These are phyloP conservation scores for Suillus spraguei DNA, from an alignment of 768 basidiomycete genomes.

Conservation along the genomic window DNA sequence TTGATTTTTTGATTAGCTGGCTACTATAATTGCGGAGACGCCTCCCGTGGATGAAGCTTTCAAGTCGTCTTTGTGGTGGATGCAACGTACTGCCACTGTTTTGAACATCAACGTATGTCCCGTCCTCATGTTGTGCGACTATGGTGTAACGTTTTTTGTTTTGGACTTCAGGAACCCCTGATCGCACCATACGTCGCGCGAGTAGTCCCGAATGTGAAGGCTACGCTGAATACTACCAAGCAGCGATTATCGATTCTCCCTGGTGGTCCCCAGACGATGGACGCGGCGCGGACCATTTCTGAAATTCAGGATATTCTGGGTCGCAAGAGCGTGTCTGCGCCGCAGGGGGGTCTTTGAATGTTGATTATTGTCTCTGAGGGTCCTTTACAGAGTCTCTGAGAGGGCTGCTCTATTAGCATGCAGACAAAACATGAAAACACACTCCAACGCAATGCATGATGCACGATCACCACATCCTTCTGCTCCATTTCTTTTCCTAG, in stretches of 20 bases:
- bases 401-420: background rate
- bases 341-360: slow-evolving; percentile 1
- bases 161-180: slow-evolving; percentile 61
- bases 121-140: background rate
- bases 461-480: slow-evolving; percentile 2
- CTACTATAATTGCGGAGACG: slow-evolving; percentile 72
- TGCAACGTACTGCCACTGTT: slow-evolving; percentile 71
- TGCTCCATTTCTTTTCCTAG: slow-evolving; percentile 8
- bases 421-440: background rate
- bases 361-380: background rate
- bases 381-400: background rate
- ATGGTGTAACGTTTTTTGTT: background rate
- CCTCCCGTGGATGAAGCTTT: slow-evolving; percentile 79
- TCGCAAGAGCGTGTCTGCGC: slow-evolving; percentile 38
- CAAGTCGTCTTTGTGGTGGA: slow-evolving; percentile 86
- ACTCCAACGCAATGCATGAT: slow-evolving; percentile 6
- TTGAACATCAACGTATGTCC: slow-evolving; percentile 68
- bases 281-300: slow-evolving; percentile 67
- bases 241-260: slow-evolving; percentile 80
- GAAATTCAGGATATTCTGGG: slow-evolving; percentile 75
- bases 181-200: slow-evolving; percentile 82
- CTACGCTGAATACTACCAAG: slow-evolving; percentile 75
- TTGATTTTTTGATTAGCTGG: slow-evolving; percentile 49
- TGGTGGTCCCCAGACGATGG: slow-evolving; percentile 65
- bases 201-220: slow-evolving; percentile 79